A percentile compares a stretch with the other conserved stretches of the same genome.
phyloP scores from a whole-genome alignment of 495 filamentous ascomycete genomes.

The Pseudevernia furfuracea region DNA sequence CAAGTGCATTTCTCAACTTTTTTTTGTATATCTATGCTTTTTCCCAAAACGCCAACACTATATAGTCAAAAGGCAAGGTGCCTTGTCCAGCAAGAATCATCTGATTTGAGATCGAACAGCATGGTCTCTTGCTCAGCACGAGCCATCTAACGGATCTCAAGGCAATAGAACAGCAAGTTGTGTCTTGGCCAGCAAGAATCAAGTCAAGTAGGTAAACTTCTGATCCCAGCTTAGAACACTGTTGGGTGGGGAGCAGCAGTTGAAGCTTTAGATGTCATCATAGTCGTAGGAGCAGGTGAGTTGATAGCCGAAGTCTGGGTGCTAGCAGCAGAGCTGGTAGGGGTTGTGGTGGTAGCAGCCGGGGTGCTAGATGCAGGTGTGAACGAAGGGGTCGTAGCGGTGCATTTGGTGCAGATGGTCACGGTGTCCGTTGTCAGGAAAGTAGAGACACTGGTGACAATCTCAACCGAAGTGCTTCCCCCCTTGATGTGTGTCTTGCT shows the following conservation, averaged over 20 bases:
- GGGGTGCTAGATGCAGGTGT: neutral
- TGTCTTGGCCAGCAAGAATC: neutral
- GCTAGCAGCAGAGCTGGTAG: neutral
- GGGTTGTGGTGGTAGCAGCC: neutral
- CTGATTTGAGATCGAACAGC: neutral
- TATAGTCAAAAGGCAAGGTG: neutral
- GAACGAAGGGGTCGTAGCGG: neutral
- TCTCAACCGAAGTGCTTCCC: neutral
- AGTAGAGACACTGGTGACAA: neutral
- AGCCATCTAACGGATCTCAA: neutral
- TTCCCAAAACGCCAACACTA: neutral
- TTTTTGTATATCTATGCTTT: neutral
- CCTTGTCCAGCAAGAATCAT: neutral
- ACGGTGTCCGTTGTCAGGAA: neutral
- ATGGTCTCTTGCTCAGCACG: neutral
- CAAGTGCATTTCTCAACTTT: neutral
- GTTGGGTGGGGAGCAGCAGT: neutral
- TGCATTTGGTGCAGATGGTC: neutral
- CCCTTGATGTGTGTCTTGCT: neutral
- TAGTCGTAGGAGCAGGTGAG: neutral
- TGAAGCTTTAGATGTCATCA: neutral
- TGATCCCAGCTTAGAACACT: neutral
- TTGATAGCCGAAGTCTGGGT: neutral
- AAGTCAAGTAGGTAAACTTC: neutral
- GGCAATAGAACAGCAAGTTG: neutral